Base-by-base conservation (phyloP, 345 rosid genomes). In the Passiflora organensis region DNA sequence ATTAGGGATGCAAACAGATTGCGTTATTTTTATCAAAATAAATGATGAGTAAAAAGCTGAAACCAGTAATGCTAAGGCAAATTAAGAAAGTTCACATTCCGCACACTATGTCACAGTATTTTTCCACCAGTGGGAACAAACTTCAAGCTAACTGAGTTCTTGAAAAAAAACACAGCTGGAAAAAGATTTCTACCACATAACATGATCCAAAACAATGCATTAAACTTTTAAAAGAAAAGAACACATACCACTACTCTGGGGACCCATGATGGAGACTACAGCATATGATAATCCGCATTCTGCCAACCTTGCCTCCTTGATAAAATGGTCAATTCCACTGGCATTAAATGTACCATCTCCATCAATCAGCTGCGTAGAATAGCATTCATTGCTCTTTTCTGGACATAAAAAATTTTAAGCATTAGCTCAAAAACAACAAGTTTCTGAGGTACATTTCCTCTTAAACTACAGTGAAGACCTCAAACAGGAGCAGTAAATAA, bases 201-300 rank as follows among this genome's bases (percentile, higher is more conserved):
- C 8, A 28, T 28, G 34, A 28, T 2, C 34, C 5, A 2, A 28
- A 28, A 28, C 8, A 2, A 28, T 28, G 34, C 5, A 28, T 28
- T 41, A 41, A 41, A 6, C 9, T 6, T 12, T 11, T 11, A 41
- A 6, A 6, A 28, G 41, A 58, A 38, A 37, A 17, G 50, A 52
- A 28, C 14, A 63, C 91, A 58, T 79, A 94, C 99, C 99, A 43
- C 99, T 94, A 69, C 97, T 94, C 65, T 89, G 99, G 1, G 99
- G 99, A 53, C 99, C 99, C 99, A 94, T 94, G 65, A 94, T 94
- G 42, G 99, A 83, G 67, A 85, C 99, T 39, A 86, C 75, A 6
- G 97, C 99, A 56, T 94, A 89, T 5, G 99, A 94, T 59, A 94
- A 76, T 34, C 99, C 99, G 55, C 95, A 85, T 59, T 89, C 95